Evolutionary conservation across 2,329 filamentous ascomycete species (phyloP), one percentile per base, ranked within the genome.

Genomic region (Hypocrella siamensis): DNA sequence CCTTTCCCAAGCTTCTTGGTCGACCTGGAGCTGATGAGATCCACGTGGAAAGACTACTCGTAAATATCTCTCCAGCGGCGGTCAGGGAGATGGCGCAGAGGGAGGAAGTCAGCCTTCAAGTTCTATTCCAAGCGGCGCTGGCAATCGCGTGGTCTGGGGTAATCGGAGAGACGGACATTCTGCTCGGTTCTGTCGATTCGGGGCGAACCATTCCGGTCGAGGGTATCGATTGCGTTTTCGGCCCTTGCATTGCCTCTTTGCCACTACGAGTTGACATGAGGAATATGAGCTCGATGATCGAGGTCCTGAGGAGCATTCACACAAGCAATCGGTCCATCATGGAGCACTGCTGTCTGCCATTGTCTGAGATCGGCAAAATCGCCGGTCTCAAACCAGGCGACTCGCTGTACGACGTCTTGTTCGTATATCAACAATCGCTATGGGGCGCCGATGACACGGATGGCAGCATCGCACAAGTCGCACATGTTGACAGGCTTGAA

Each of bases 341-440:
- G 31, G 62, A 70, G 12, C 63, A 88, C 46, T 68, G 67, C 16
- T 58, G 59, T 1, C 45, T 85, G 5, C 65, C 82, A 0, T 60
- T 92, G 3, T 57, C 70, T 1, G 72, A 84, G 2, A 81, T 93
- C 40, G 77, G 73, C 44, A 71, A 67, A 40, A 52, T 66, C 2
- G 68, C 65, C 3, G 67, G 64, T 0, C 37, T 78, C 1, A 54
- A 63, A 18, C 60, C 71, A 1, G 59, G 65, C 1, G 63, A 70
- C 25, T 54, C 56, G 2, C 53, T 93, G 0, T 93, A 88, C 42
- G 81, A 93, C 41, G 66, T 76, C 1, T 58, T 93, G 0, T 77
- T 93, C 43, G 75, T 86, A 0, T 94, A 86, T 63, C 86, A 94
- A 43, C 78, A 93, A 46, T 79, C 76, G 0, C 57, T 79, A 2